Conservation (phyloP, 805 yeast species). For the Saccharomycopsis lassenensis region DNA sequence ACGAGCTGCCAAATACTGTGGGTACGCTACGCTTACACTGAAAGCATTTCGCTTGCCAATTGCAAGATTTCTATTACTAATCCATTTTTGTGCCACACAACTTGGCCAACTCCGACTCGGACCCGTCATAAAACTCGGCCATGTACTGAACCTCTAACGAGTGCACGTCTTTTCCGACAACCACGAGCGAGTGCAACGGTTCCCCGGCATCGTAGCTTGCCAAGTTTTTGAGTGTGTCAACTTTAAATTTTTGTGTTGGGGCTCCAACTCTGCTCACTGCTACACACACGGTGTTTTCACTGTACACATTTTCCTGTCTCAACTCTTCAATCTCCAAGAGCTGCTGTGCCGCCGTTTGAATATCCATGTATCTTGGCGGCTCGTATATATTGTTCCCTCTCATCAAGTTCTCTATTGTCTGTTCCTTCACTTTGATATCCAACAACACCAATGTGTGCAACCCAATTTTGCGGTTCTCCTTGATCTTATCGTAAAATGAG, state of each 20-base stretch:
- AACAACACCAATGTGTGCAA: slow-evolving; percentile 79
- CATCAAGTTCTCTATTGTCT: slow-evolving; percentile 87
- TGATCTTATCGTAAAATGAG: slow-evolving; percentile 77
- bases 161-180: slow-evolving; percentile 88
- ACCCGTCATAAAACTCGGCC: slow-evolving; percentile 59
- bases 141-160: slow-evolving; percentile 85
- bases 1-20: too few relatives aligned
- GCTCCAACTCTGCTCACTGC: slow-evolving; percentile 90
- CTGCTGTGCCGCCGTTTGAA: slow-evolving; percentile 81
- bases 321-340: slow-evolving; percentile 77
- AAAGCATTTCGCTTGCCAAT: too few relatives aligned
- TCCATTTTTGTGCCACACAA: too few relatives aligned
- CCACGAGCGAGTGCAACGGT: slow-evolving; percentile 84
- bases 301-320: slow-evolving; percentile 68
- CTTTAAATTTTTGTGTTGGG: slow-evolving; percentile 69
- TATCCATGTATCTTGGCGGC: slow-evolving; percentile 95
- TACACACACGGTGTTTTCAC: slow-evolving; percentile 82
- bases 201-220: slow-evolving; percentile 83
- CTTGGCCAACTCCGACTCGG: slow-evolving; percentile 33
- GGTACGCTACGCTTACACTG: too few relatives aligned
- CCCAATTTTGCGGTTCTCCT: slow-evolving; percentile 86
- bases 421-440: slow-evolving; percentile 95
- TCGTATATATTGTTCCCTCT: slow-evolving; percentile 87
- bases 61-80: too few relatives aligned
- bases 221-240: slow-evolving; percentile 72